These are phyloP conservation scores for Lumnitzera racemosa DNA, from an alignment of 345 rosid genomes.

Conservation along the genomic window DNA sequence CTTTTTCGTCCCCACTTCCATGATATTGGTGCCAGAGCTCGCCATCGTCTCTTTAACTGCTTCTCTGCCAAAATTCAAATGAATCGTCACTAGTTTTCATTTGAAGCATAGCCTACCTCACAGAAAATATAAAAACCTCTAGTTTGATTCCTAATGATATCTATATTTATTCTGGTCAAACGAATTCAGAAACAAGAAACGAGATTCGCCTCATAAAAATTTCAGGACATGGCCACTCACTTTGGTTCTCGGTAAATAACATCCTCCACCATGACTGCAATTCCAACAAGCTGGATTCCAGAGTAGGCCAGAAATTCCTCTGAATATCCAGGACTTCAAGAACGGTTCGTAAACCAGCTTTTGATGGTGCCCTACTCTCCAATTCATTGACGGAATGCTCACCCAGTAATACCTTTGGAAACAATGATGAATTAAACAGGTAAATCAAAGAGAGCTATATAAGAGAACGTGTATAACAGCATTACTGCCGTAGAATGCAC, in stretches of 20 bases:
- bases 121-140: background rate
- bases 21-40: constrained; percentile 41
- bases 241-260: constrained; percentile 27
- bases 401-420: constrained; percentile 63
- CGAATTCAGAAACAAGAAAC: background rate
- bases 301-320: constrained; percentile 68
- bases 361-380: constrained; percentile 43
- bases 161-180: no score
- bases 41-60: constrained; percentile 36
- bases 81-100: background rate
- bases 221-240: constrained; percentile 37
- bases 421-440: constrained; percentile 13
- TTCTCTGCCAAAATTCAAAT: constrained; percentile 32
- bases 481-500: background rate
- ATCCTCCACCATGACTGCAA: constrained; percentile 55
- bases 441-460: background rate
- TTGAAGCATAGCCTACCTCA: background rate
- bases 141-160: background rate
- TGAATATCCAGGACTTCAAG: constrained; percentile 78
- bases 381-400: constrained; percentile 40
- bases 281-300: constrained; percentile 26
- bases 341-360: constrained; percentile 61
- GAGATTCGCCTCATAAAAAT: background rate
- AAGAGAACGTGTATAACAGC: background rate
- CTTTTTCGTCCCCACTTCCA: constrained; percentile 80